Evolutionary conservation across 768 basidiomycete species (phyloP), one percentile per base, ranked within the genome.

Genomic region (Melanogaster broomeanus): DNA sequence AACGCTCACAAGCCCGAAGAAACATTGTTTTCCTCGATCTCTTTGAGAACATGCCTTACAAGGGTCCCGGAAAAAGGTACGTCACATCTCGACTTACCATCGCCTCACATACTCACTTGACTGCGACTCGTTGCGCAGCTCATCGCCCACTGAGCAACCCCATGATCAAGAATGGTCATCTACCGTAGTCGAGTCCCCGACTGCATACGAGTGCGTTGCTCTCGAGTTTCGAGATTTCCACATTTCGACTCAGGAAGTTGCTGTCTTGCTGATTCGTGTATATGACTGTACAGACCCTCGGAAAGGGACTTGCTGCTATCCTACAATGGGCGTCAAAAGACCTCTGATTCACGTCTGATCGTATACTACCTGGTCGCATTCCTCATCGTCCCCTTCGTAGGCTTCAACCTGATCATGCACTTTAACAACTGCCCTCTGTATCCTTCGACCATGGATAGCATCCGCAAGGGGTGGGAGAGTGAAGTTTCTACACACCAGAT

Each of bases 391-490:
- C 42, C 30, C 4, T 47, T 47, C 15, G 12, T 28, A 7, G 25
- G 31, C 30, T 19, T 51, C 43, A 37, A 31, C 19, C 19, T 55
- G 24, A 16, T 1, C 40, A 8, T 51, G 34, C 60, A 61, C 38
- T 44, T 57, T 25, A 2, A 0, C 15, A 35, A 43, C 37, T 60
- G 55, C 19, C 55, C 59, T 1, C 12, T 54, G 19, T 61, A 54
- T 19, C 55, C 60, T 3, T 46, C 9, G 13, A 24, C 41, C 3
- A 61, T 51, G 60, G 6, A 15, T 3, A 16, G 19, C 19, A 38
- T 58, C 18, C 52, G 60, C n/a, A 56, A 21, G 6, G 44, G 13
- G 9, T 61, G 60, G 59, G 34, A 47, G 21, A 49, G 30, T 3
- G 59, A 47, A 19, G 47, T 8, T 1, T 37, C n/a, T 6, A n/a